Evolutionary conservation across 257 asterid species (phyloP), one percentile per base, ranked within the genome.

Genomic region (Primulina tabacum): DNA sequence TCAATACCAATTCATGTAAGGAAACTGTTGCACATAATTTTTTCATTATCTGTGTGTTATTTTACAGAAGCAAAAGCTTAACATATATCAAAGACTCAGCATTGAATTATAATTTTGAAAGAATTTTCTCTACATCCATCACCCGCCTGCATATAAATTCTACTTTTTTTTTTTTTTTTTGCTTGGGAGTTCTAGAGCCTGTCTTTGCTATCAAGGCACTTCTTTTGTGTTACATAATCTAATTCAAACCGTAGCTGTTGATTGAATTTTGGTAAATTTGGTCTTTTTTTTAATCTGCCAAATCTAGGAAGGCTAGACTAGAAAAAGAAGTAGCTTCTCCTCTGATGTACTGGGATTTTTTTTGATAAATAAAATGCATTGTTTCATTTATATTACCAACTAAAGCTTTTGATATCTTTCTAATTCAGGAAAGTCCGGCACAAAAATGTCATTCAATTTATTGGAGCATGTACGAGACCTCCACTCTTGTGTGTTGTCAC

Each of bases 391-490:
- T 30, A 56, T 53, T 47, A 38, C 56, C 33, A 21, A 43, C 62
- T 53, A 64, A 37, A 20, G n/a, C 30, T 61, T 66, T 35, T 50
- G 63, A 53, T 71, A 53, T 72, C 58, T 76, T 73, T 75, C 14
- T 47, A 29, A 30, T 81, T 72, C 89, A 92, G 98, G 85, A 88
- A 86, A 88, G 87, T 92, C 57, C 85, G 96, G 61, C 98, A 92
- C 83, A 87, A 84, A 84, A 90, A 90, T 67, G 86, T 92, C 30
- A 91, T 92, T 67, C 98, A 85, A 73, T 90, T 88, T 73, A 88
- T 92, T 3, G 97, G 98, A 55, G 92, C 98, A 56, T 88, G 95
- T 71, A 90, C 97, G 11, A 82, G 85, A 76, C 97, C 93, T 67
- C 97, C 97, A 17, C 87, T 78, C 78, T 74, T 88, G 66, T 90